phyloP scores from a whole-genome alignment of 345 rosid genomes.

The Brassica nigra region DNA sequence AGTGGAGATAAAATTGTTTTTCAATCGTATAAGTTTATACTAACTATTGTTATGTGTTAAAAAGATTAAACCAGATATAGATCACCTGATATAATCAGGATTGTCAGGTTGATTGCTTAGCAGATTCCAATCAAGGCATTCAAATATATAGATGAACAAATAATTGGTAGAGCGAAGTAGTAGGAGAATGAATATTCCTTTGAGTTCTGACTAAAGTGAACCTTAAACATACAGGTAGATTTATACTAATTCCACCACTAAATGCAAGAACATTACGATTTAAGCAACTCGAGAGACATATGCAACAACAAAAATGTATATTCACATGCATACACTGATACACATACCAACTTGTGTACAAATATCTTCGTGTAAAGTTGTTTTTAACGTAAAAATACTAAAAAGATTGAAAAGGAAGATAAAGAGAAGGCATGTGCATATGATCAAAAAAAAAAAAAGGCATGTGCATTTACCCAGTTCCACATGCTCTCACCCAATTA shows the following conservation, averaged over 20 bases:
- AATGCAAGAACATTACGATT: neutral
- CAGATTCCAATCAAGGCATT: neutral
- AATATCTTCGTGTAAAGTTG: constrained; percentile 7
- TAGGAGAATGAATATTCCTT: neutral
- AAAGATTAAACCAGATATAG: neutral
- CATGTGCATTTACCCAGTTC: constrained; percentile 39
- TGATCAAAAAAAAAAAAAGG: too few species aligned
- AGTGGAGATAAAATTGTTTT: neutral
- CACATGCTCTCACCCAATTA: constrained; percentile 34
- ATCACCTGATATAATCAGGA: neutral
- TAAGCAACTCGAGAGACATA: neutral
- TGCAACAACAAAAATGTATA: neutral
- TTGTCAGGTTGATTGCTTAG: constrained; percentile 16
- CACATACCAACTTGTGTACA: constrained; percentile 28
- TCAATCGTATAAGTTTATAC: neutral
- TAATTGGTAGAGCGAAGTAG: neutral
- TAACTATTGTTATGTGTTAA: neutral
- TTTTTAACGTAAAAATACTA: neutral
- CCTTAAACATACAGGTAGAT: neutral
- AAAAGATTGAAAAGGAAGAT: too few species aligned
- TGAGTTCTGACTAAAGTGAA: neutral
- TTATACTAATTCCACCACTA: neutral
- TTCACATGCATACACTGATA: neutral
- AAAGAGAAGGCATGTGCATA: too few species aligned
- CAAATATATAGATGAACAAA: neutral